These are phyloP conservation scores for Lathyrus tuberosus DNA, from an alignment of 306 rosid species.

Conservation along the genomic window DNA sequence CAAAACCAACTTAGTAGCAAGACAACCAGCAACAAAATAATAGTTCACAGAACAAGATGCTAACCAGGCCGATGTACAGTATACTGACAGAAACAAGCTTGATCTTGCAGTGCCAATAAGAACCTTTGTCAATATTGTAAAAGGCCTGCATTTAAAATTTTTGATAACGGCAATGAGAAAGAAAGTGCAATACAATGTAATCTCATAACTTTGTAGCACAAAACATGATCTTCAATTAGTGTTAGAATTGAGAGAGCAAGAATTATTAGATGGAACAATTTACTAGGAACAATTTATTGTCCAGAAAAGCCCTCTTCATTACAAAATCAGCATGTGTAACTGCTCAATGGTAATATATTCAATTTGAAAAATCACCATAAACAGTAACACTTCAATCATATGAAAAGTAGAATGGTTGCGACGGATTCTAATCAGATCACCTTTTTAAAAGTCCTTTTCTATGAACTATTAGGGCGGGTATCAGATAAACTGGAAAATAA, in stretches of 20 bases:
- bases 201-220: conserved; percentile 14
- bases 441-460: conserved; percentile 81
- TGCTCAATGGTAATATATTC: conserved; percentile 13
- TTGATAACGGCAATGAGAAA: conserved; percentile 28
- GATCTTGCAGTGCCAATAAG: conserved; percentile 92
- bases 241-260: conserved; percentile 23
- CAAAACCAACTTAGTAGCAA: conserved; percentile 21
- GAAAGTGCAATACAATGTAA: conserved; percentile 14
- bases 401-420: conserved; percentile 28
- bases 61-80: conserved; percentile 94
- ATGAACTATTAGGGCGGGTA: conserved; percentile 94
- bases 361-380: conserved; percentile 27
- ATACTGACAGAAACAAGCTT: conserved; percentile 89
- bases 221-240: conserved; percentile 22
- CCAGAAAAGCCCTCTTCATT: conserved; percentile 17
- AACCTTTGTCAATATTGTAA: conserved; percentile 70
- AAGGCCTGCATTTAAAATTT: conserved; percentile 62
- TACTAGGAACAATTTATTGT: conserved; percentile 26
- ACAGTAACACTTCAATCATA: conserved; percentile 3
- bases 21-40: conserved; percentile 16
- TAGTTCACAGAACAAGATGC: conserved; percentile 37
- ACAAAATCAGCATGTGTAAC: conserved; percentile 24
- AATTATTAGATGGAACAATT: conserved; percentile 37
- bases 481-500: conserved; percentile 90
- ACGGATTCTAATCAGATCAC: conserved; percentile 47